A percentile compares a stretch with the other conserved stretches of the same genome.
phyloP scores from a whole-genome alignment of 2,329 filamentous ascomycete species.

The Chaetomium olivaceum region DNA sequence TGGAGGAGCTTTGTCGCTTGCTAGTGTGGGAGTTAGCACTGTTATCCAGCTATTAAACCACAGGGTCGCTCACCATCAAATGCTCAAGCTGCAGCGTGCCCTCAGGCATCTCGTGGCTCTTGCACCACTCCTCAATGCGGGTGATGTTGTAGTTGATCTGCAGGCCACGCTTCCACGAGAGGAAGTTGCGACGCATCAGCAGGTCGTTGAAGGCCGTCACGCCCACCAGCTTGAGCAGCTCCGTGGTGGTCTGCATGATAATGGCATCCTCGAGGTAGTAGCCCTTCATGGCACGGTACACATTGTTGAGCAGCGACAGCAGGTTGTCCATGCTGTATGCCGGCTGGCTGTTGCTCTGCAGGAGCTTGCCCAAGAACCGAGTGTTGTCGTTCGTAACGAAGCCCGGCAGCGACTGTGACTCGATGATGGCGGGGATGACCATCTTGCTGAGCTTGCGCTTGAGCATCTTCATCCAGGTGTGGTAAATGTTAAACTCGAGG shows the following conservation, averaged over 20 bases:
- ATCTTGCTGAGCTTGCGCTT: slow-evolving; percentile 99
- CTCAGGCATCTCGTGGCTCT: slow-evolving; percentile 99
- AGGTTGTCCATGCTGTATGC: slow-evolving; percentile 99
- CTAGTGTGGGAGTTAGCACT: slow-evolving; percentile 46
- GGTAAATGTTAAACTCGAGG: slow-evolving; percentile 99
- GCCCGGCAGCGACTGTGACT: slow-evolving; percentile 94
- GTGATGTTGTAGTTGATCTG: slow-evolving; percentile 99
- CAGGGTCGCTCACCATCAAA: slow-evolving; percentile 71
- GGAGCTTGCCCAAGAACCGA: slow-evolving; percentile 93
- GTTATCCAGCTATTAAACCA: not conserved
- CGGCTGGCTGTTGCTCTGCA: slow-evolving; percentile 84
- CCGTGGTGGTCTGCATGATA: slow-evolving; percentile 91
- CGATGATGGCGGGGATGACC: slow-evolving; percentile 98
- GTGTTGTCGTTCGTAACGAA: slow-evolving; percentile 99
- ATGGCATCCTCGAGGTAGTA: slow-evolving; percentile 97
- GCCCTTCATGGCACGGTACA: slow-evolving; percentile 98
- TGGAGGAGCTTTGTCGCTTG: slow-evolving; percentile 98
- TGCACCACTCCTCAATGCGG: slow-evolving; percentile 99
- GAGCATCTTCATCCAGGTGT: slow-evolving; percentile 99
- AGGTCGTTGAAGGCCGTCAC: slow-evolving; percentile 98
- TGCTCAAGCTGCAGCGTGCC: slow-evolving; percentile 96
- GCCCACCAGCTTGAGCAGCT: slow-evolving; percentile 87
- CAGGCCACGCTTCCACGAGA: slow-evolving; percentile 97
- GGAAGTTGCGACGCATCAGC: slow-evolving; percentile 95
- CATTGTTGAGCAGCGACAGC: slow-evolving; percentile 90